Evolutionary conservation across 495 filamentous ascomycete species (phyloP).

Genomic region (Jackrogersella minutella): DNA sequence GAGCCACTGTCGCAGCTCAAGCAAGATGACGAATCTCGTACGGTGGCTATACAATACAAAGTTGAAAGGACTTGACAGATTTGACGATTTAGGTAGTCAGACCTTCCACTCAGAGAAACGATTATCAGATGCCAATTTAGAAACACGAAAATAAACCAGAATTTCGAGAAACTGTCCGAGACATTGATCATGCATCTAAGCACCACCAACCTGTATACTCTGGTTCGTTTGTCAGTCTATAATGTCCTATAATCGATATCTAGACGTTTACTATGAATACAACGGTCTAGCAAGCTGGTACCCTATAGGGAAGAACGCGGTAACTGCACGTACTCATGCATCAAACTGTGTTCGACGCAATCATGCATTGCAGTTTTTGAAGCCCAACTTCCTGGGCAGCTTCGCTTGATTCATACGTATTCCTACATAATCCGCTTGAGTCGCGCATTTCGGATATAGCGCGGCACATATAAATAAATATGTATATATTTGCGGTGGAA

Average conservation of each 20-base stretch:
- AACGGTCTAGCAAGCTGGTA: constrained; percentile 12
- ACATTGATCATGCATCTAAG: constrained; percentile 12
- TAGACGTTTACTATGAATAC: constrained; percentile 12
- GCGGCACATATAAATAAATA: constrained; percentile 15
- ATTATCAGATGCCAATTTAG: background rate
- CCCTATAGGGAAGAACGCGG: constrained; percentile 37
- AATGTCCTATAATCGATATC: constrained; percentile 16
- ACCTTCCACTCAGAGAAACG: background rate
- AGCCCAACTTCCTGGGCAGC: constrained; percentile 42
- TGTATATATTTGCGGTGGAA: constrained; percentile 6
- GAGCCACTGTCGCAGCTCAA: background rate
- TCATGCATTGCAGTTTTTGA: constrained; percentile 42
- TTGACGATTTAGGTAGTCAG: background rate
- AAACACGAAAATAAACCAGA: constrained; percentile 4
- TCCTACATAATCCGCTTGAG: constrained; percentile 26
- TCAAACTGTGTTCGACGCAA: constrained; percentile 34
- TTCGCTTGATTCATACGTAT: constrained; percentile 40
- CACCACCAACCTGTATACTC: constrained; percentile 11
- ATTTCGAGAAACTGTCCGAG: constrained; percentile 8
- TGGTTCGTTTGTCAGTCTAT: constrained; percentile 22
- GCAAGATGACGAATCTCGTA: constrained; percentile 10
- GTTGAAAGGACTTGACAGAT: no score
- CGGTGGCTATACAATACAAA: no score
- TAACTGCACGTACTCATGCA: constrained; percentile 33
- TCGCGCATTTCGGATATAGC: constrained; percentile 31